Base-by-base conservation (phyloP, 1,284 basidiomycete species). In the Pyrrhoderma lamaoense region DNA sequence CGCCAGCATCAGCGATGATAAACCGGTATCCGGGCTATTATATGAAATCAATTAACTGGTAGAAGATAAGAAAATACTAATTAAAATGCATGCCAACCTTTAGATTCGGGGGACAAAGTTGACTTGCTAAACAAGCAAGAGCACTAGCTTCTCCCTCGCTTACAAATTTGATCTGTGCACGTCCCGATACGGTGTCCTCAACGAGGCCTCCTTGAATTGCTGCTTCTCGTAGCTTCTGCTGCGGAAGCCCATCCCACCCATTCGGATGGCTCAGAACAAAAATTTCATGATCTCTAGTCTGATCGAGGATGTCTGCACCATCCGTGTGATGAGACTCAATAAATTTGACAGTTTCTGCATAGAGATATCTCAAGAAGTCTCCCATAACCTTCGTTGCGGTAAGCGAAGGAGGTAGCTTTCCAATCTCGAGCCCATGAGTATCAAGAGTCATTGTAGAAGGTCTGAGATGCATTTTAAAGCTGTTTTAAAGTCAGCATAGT, bases 111-210 rank as follows among this genome's bases (percentile, higher is more conserved):
- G 76, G 77, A 8, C 83, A 83, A 1, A 87, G 71, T 1, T 83
- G 84, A 59, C 79, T 86, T 57, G 84, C 64, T 2, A 87, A 79
- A 64, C 84, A 88, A 1, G 83, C 79, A 60, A 88, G 84, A 58
- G 87, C 66, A 70, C 82, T 87, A 0, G 85, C 85, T 66, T 89
- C 85, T 47, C 85, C 85, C 62, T 88, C 85, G 1, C 83, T 85
- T 34, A 89, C 85, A 58, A 89, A 87, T 34, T 80, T 70, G 57
- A 89, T 82, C 48, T 81, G 70, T 0, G 80, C 75, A 56, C 76
- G 77, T 2, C 81, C 83, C 50, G 76, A 79, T 57, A 80, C 77
- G 1, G 79, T 82, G 61, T 86, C 79, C 0, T 81, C 76, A 21
- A 89, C 79, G 31, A 88, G 64, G 13, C 76, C 76, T 3, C 80